phyloP scores from a whole-genome alignment of 2,329 filamentous ascomycete species.

The Aspergillus pseudotamarii region DNA sequence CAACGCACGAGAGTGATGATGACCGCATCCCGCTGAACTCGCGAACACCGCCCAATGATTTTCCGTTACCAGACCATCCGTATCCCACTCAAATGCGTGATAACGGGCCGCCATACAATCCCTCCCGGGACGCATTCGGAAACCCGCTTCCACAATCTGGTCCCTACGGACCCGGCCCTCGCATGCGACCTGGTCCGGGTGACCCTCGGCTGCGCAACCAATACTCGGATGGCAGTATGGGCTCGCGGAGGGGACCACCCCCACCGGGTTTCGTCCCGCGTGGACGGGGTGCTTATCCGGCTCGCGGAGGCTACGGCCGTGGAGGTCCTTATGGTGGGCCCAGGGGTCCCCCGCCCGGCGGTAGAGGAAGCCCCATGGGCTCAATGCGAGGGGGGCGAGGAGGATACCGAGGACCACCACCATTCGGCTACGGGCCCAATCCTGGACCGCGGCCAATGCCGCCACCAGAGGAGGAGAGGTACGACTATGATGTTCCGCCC shows the following conservation, averaged over 20 bases:
- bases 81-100: slow-evolving; percentile 33
- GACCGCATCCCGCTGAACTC: slow-evolving; percentile 45
- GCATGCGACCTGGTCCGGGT: slow-evolving; percentile 45
- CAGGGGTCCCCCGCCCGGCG: slow-evolving; percentile 39
- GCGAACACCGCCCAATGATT: slow-evolving; percentile 33
- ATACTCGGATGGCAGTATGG: slow-evolving; percentile 51
- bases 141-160: slow-evolving; percentile 43
- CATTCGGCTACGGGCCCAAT: slow-evolving; percentile 55
- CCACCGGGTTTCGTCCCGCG: slow-evolving; percentile 52
- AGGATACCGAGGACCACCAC: slow-evolving; percentile 48
- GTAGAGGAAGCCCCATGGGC: slow-evolving; percentile 48
- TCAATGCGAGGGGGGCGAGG: slow-evolving; percentile 41
- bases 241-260: slow-evolving; percentile 43
- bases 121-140: slow-evolving; percentile 41
- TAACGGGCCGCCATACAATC: slow-evolving; percentile 34
- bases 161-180: slow-evolving; percentile 30
- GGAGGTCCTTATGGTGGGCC: slow-evolving; percentile 42
- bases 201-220: slow-evolving; percentile 49
- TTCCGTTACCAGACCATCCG: slow-evolving; percentile 28
- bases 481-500: slow-evolving; percentile 26
- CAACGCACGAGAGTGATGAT: slow-evolving; percentile 40
- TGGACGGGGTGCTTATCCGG: slow-evolving; percentile 59
- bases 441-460: slow-evolving; percentile 26
- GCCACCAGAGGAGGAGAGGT: slow-evolving; percentile 29
- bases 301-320: slow-evolving; percentile 49